A percentile compares a stretch with the other conserved stretches of the same genome.
Evolutionary conservation across 169 alveolate species (phyloP).

Genomic region (Babesia bovis): DNA sequence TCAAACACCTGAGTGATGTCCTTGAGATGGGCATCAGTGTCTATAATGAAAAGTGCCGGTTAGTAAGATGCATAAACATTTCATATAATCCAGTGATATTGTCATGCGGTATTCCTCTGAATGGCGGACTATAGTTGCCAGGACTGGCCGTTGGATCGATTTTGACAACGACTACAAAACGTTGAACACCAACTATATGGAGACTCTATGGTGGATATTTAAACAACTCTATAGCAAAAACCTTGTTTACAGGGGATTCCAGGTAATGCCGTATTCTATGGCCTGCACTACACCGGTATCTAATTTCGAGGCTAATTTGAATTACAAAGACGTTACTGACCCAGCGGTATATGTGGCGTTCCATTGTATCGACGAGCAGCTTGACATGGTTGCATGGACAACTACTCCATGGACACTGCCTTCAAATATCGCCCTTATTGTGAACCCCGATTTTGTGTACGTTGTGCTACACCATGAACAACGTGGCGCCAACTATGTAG

Average conservation of each 20-base stretch:
- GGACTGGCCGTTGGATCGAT: slow-evolving; percentile 99
- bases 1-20: slow-evolving; percentile 89
- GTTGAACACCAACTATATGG: slow-evolving; percentile 97
- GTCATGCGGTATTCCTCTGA: slow-evolving; percentile 95
- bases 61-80: slow-evolving; percentile 62
- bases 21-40: slow-evolving; percentile 85
- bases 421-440: slow-evolving; percentile 93
- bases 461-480: slow-evolving; percentile 80
- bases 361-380: slow-evolving; percentile 65
- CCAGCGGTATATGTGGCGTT: slow-evolving; percentile 94
- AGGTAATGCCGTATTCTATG: slow-evolving; percentile 99
- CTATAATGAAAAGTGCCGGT: slow-evolving; percentile 77
- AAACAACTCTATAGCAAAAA: slow-evolving; percentile 89
- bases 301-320: slow-evolving; percentile 96
- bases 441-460: slow-evolving; percentile 90
- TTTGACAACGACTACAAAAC: slow-evolving; percentile 98
- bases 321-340: slow-evolving; percentile 94
- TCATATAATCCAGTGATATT: slow-evolving; percentile 86
- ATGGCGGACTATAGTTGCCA: slow-evolving; percentile 87
- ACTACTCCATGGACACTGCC: slow-evolving; percentile 99
- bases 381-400: slow-evolving; percentile 95
- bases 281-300: slow-evolving; percentile 96
- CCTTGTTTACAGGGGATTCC: slow-evolving; percentile 93
- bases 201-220: slow-evolving; percentile 94
- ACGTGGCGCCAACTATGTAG: slow-evolving; percentile 74